Base-by-base conservation (phyloP, 2,329 filamentous ascomycete genomes). In the Pseudogymnoascus sp. region DNA sequence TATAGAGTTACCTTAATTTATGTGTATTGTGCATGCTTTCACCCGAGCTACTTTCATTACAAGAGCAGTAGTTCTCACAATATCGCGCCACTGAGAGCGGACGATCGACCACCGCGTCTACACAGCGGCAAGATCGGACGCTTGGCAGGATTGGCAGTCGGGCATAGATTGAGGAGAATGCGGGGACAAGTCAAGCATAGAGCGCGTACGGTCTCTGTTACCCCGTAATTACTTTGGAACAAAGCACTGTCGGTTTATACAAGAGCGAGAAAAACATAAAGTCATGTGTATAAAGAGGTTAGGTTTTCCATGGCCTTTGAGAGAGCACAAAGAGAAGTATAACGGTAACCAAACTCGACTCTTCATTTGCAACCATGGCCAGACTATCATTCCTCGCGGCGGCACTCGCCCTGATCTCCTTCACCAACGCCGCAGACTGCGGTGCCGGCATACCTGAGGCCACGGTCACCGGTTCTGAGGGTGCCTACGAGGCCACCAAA, bases 401-500 rank as follows among this genome's bases (percentile, higher is more conserved):
- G 26, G 74, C 74, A 43, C 72, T 82, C 14, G 78, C 78, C 31
- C 72, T 81, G 11, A 70, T 72, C 60, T 75, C 77, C 7, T 56
- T 33, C n/a, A 43, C 68, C 10, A 76, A 71, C 40, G 65, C 72
- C 3, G 79, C 76, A 19, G 78, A 82, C 65, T 82, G 81, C 68
- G 81, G 81, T 63, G 74, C 79, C 22, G 79, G 78, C 61, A 75
- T 74, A 0, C 79, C 80, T 0, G 68, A 80, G 63, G 79, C 78
- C 14, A 74, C 65, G 10, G 80, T 83, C 10, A 80, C 80, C 1
- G 80, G 79, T 66, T 79, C 77, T 0, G 71, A 72, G 2, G 77
- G 75, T 28, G 77, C 77, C 4, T 83, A 78, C 71, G 78, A 73
- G 0, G 78, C 81, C 7, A 77, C 70, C 10, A 74, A 70, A 28